These are phyloP conservation scores for Parachaetomium inaequale DNA, from an alignment of 495 filamentous ascomycete species.

Conservation along the genomic window DNA sequence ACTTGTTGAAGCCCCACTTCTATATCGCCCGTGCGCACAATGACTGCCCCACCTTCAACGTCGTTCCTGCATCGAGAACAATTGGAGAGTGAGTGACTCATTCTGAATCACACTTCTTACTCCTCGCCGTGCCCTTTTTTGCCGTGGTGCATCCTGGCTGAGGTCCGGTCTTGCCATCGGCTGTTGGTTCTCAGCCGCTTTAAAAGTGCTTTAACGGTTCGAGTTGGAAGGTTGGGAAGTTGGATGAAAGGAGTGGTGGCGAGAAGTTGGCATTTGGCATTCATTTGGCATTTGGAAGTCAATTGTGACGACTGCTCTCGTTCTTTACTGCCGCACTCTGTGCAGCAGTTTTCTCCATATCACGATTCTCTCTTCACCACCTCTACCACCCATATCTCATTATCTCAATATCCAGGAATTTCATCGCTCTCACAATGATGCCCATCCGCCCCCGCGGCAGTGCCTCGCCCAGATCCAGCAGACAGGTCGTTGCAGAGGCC, in stretches of 20 bases:
- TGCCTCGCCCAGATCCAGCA: slow-evolving; percentile 17
- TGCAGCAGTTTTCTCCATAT: background rate
- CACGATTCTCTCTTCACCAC: background rate
- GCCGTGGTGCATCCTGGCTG: background rate
- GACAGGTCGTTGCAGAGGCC: slow-evolving; percentile 42
- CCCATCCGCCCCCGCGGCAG: slow-evolving; percentile 24
- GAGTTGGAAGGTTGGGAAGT: background rate
- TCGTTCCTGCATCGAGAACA: background rate
- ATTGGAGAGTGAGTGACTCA: background rate
- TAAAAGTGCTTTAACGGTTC: background rate
- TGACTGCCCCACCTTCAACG: background rate
- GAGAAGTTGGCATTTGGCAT: background rate
- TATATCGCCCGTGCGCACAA: background rate
- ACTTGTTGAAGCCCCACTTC: background rate
- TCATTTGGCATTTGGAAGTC: background rate
- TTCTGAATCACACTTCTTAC: background rate
- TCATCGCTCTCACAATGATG: slow-evolving; percentile 20
- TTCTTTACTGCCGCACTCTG: no score
- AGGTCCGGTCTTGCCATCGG: background rate
- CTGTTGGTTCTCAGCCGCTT: background rate
- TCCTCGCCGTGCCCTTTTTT: background rate
- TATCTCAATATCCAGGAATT: background rate
- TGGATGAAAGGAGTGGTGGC: background rate
- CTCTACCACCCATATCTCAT: background rate
- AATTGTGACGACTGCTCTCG: no score